Conservation (phyloP, 352 stramenopile genomes). For the Globisporangium nodosum region DNA sequence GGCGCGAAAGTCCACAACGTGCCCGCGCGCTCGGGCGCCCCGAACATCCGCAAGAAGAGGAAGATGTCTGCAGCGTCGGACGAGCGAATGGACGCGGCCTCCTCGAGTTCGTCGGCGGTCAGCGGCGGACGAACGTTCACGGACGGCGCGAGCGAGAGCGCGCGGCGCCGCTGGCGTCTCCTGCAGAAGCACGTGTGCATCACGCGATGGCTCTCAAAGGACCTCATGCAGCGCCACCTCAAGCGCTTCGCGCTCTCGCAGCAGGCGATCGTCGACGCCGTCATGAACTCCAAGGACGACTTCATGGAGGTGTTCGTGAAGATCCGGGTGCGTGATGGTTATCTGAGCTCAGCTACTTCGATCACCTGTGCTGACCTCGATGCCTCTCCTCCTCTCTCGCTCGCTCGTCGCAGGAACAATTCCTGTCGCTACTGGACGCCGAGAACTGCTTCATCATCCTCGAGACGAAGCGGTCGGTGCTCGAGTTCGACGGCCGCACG, state of each 20-base stretch:
- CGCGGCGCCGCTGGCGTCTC: conserved; percentile 42
- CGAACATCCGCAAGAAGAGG: conserved; percentile 12
- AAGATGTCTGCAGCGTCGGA: conserved; percentile 6
- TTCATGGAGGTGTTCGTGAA: conserved; percentile 48
- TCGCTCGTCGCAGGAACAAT: conserved; percentile 25
- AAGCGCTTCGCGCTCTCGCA: conserved; percentile 49
- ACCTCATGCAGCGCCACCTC: conserved; percentile 34
- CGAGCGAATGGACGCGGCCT: not conserved
- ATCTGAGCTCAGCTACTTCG: not conserved
- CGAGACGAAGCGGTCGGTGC: conserved; percentile 37
- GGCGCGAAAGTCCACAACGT: conserved; percentile 16
- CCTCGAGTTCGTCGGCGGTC: not conserved
- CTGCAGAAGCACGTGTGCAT: conserved; percentile 61
- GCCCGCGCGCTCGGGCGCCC: not conserved
- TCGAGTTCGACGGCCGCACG: conserved; percentile 54
- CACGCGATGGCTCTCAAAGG: conserved; percentile 54
- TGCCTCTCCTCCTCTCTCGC: not conserved
- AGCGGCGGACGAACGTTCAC: not conserved
- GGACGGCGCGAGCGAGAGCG: conserved; percentile 24
- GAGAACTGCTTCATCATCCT: conserved; percentile 62
- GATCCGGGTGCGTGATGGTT: conserved; percentile 21
- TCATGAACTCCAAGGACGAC: conserved; percentile 35
- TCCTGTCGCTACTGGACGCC: conserved; percentile 52
- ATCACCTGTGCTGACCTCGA: not conserved
- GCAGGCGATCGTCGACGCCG: conserved; percentile 41